Conservation (phyloP, 208 protist genomes). For the Trypanosoma grayi region DNA sequence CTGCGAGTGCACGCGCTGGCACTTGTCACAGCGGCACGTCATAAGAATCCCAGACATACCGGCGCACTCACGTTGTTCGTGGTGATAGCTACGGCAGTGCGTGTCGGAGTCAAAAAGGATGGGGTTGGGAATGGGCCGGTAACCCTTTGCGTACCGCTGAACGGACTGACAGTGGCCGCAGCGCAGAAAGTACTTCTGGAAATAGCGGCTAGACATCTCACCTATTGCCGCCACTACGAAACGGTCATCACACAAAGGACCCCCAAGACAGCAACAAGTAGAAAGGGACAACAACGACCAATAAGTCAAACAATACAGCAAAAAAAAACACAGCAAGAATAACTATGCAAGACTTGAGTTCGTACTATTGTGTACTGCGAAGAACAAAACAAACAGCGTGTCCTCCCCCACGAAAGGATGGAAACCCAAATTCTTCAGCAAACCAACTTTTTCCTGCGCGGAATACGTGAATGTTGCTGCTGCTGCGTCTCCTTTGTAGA, state of each 20-base stretch:
- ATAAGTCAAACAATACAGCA: neutral
- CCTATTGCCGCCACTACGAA: neutral
- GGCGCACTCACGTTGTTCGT: conserved; percentile 62
- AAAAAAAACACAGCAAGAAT: neutral
- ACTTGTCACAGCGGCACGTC: conserved; percentile 62
- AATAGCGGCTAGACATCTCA: conserved; percentile 75
- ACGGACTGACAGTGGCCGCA: conserved; percentile 68
- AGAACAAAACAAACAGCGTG: neutral
- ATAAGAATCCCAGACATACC: conserved; percentile 58
- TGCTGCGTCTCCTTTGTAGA: neutral
- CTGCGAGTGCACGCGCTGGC: conserved; percentile 63
- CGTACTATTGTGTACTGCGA: no score
- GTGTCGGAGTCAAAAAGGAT: conserved; percentile 85
- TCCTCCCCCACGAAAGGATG: neutral
- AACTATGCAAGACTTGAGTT: conserved; percentile 8
- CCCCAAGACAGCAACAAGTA: neutral
- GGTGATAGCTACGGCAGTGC: conserved; percentile 77
- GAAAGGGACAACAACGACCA: conserved; percentile 4
- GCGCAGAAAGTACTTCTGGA: conserved; percentile 73
- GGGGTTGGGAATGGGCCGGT: conserved; percentile 81
- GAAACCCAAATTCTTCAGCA: conserved; percentile 18
- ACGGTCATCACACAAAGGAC: neutral
- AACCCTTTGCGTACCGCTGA: conserved; percentile 70
- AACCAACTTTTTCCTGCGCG: conserved; percentile 55
- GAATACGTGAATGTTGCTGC: conserved; percentile 23